Conservation (phyloP, 2,329 filamentous ascomycete species). For the Annulohypoxylon truncatum region DNA sequence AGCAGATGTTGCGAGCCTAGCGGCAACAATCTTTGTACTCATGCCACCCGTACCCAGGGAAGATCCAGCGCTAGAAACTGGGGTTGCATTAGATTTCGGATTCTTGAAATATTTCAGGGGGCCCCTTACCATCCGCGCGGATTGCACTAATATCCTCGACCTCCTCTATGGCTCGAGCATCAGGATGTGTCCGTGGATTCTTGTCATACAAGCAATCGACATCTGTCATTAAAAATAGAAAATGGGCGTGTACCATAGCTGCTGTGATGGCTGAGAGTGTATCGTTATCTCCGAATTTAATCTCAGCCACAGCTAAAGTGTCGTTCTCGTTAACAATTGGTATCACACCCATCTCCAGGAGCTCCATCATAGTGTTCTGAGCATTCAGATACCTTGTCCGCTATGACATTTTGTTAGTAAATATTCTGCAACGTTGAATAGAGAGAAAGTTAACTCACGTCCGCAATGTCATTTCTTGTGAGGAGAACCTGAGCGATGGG, state of each 20-base stretch:
- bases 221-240: constrained; percentile 98
- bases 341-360: constrained; percentile 94
- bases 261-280: constrained; percentile 96
- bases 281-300: constrained; percentile 99
- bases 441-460: constrained; percentile 65
- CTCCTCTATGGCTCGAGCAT: constrained; percentile 90
- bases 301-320: constrained; percentile 94
- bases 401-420: constrained; percentile 54
- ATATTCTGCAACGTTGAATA: constrained; percentile 11
- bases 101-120: not conserved
- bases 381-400: constrained; percentile 95
- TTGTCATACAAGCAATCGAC: constrained; percentile 98
- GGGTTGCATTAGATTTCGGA: not conserved
- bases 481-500: constrained; percentile 95
- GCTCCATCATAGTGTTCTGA: constrained; percentile 91
- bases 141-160: constrained; percentile 88
- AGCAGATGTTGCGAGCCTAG: constrained; percentile 89
- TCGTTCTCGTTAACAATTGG: constrained; percentile 99
- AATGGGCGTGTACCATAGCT: constrained; percentile 96
- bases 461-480: constrained; percentile 95
- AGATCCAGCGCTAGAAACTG: constrained; percentile 89
- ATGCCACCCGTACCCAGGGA: constrained; percentile 94
- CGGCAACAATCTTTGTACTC: constrained; percentile 96
- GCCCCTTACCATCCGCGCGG: constrained; percentile 76
- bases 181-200: constrained; percentile 86